phyloP scores from a whole-genome alignment of 2,329 filamentous ascomycete species.

The Colletotrichum spaethianum region DNA sequence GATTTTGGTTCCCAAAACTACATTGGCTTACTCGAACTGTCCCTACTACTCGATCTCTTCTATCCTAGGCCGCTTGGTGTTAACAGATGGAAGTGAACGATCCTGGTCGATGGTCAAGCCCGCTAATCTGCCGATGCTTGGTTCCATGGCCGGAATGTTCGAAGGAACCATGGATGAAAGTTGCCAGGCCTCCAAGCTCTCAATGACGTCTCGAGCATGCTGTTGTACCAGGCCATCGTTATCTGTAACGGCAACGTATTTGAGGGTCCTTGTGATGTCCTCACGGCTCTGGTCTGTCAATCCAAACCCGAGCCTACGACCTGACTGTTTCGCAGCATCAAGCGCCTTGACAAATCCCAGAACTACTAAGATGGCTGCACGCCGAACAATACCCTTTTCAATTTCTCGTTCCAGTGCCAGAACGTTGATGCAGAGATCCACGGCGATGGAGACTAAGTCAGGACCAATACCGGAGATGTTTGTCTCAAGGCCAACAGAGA shows the following conservation, averaged over 20 bases:
- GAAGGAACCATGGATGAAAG: constrained; percentile 64
- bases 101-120: constrained; percentile 29
- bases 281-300: constrained; percentile 68
- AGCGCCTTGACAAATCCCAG: constrained; percentile 74
- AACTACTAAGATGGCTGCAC: constrained; percentile 76
- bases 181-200: constrained; percentile 75
- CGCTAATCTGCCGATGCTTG: constrained; percentile 26
- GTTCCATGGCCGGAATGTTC: background rate
- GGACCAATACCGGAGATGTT: constrained; percentile 71
- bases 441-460: constrained; percentile 64
- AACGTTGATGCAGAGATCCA: constrained; percentile 75
- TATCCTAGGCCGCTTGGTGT: constrained; percentile 57
- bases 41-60: constrained; percentile 71
- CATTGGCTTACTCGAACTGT: background rate
- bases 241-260: constrained; percentile 76
- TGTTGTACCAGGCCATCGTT: constrained; percentile 77
- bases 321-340: constrained; percentile 64
- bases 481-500: constrained; percentile 72
- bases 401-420: constrained; percentile 73
- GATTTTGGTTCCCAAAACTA: background rate
- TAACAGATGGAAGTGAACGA: constrained; percentile 29
- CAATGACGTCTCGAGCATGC: constrained; percentile 77
- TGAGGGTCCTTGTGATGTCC: constrained; percentile 73
- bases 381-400: constrained; percentile 75
- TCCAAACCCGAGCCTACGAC: constrained; percentile 65